Base-by-base conservation (phyloP, 495 filamentous ascomycete genomes). In the Hypoxylon intermedium region DNA sequence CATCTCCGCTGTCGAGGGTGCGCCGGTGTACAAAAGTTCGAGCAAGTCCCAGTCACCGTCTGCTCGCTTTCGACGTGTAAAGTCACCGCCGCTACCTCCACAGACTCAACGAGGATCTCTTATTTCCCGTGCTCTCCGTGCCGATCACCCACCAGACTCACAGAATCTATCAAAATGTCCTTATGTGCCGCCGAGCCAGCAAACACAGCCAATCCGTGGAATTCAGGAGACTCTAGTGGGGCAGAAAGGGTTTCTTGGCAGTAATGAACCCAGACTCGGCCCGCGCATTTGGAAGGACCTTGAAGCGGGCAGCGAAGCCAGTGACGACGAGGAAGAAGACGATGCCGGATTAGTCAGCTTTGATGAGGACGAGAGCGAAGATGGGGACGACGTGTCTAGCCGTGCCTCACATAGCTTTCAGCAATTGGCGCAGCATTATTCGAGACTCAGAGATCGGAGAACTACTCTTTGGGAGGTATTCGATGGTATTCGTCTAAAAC, bases 41-140 rank as follows among this genome's bases (percentile, higher is more conserved):
- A 67, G 49, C 44, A 67, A 65, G 28, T 65, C 62, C 6, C 62
- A 60, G 11, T 65, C 62, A 15, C 55, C 62, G 12, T 37, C 62
- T 26, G 16, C 21, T 43, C 51, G 55, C 20, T 60, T 59, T 48
- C 62, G 62, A 52, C 62, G 62, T 38, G 40, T 65, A 51, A 65
- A 65, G 51, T 56, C 62, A 44, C 61, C 61, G 51, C 49, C 54
- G 19, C 30, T 53, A 44, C 42, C 45, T 37, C 18, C 54, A 9
- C 46, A 56, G 20, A 42, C 46, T 13, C 56, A 56, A 11, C 23
- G 50, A 49, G 45, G 46, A 40, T 60, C 62, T 9, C 62, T 60
- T 5, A 56, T 65, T 41, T 65, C 55, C 52, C 53, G 49, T 53
- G 62, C 55, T n/a, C 51, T 65, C 15, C 51, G 46, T 23, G 38